Evolutionary conservation across 2,329 filamentous ascomycete species (phyloP).

Genomic region (Raffaelea deltoideospora): DNA sequence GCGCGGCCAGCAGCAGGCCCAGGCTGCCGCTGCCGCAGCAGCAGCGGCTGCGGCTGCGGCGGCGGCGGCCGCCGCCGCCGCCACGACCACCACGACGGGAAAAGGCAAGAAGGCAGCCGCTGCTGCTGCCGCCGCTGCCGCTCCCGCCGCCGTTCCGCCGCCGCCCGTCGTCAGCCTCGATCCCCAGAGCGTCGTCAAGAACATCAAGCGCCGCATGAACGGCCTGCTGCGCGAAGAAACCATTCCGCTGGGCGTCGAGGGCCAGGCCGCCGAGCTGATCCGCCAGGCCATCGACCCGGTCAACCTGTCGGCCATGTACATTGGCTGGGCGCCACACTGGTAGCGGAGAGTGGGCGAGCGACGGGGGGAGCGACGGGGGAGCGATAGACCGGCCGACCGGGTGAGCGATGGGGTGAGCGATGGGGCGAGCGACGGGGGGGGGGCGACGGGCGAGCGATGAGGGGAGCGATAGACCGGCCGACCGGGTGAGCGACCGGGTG

Average conservation of each 20-base stretch:
- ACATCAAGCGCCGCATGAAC: conserved; percentile 71
- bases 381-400: no score
- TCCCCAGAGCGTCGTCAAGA: conserved; percentile 68
- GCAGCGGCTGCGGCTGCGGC: no score
- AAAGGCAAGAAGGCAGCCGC: no score
- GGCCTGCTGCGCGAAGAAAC: conserved; percentile 75
- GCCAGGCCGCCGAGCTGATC: conserved; percentile 93
- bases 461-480: no score
- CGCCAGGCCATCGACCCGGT: conserved; percentile 65
- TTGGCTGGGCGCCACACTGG: conserved; percentile 66
- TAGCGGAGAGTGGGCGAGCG: conserved; percentile 11
- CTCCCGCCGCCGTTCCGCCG: conserved; percentile 14
- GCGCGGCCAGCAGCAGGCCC: conserved; percentile 30
- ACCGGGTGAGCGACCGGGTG: no score
- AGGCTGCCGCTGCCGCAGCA: not conserved
- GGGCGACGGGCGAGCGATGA: not conserved
- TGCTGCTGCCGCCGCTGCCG: not conserved
- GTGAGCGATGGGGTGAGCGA: not conserved
- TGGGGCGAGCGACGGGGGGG: not conserved
- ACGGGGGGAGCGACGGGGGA: not conserved
- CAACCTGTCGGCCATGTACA: conserved; percentile 88
- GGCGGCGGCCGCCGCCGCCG: no score
- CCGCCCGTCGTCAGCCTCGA: conserved; percentile 34
- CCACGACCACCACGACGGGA: no score
- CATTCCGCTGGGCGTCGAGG: conserved; percentile 86